Evolutionary conservation across 164 flowering plant genomes (phyloP).

Genomic region (Vitis amurensis): DNA sequence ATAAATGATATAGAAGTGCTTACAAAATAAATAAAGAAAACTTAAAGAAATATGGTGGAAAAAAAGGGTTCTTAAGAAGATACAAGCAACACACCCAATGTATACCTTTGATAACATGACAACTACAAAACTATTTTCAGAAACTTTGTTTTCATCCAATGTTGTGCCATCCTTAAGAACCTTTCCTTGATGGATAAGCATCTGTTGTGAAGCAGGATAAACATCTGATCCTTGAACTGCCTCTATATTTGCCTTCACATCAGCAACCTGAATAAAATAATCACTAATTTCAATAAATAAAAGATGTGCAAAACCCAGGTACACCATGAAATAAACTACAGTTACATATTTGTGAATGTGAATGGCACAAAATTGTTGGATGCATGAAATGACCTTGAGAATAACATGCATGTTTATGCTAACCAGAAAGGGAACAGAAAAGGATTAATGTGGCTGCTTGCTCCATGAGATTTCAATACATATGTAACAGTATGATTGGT

Average conservation of each 20-base stretch:
- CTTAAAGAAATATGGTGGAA: too few relatives aligned
- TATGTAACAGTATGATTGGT: too few relatives aligned
- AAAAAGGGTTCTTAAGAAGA: neutral
- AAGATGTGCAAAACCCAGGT: neutral
- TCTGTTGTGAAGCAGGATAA: conserved; percentile 58
- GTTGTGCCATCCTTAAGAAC: conserved; percentile 58
- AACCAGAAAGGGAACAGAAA: too few relatives aligned
- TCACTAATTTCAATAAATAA: neutral
- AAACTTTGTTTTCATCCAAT: conserved; percentile 53
- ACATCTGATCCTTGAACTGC: conserved; percentile 47
- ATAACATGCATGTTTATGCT: too few relatives aligned
- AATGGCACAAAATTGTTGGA: neutral
- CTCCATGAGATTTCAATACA: too few relatives aligned
- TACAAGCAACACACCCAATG: neutral
- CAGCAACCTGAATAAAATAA: conserved; percentile 39
- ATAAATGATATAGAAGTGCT: neutral
- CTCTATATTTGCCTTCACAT: conserved; percentile 62
- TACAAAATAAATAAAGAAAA: neutral
- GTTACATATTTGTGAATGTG: neutral
- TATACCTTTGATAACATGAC: conserved; percentile 59
- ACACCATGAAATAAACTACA: neutral
- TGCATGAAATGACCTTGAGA: too few relatives aligned
- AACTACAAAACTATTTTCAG: conserved; percentile 58
- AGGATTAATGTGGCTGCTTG: too few relatives aligned
- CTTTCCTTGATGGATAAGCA: conserved; percentile 69